phyloP scores from a whole-genome alignment of 495 filamentous ascomycete genomes.

The Viridothelium virens region DNA sequence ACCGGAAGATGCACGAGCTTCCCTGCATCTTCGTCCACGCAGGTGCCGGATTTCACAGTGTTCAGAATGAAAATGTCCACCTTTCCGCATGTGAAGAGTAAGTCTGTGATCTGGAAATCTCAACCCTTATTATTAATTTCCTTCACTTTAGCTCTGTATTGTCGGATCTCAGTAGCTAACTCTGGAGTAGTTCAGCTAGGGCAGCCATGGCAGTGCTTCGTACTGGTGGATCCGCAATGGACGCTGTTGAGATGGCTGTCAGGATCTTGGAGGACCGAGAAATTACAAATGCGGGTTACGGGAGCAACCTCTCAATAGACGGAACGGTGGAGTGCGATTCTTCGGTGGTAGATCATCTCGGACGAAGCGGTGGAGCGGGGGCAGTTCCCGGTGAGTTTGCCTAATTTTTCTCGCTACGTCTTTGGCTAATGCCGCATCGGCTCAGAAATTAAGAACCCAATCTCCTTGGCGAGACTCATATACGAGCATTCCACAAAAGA shows the following conservation, averaged over 20 bases:
- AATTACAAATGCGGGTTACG: slow-evolving; percentile 93
- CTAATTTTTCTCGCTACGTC: slow-evolving; percentile 4
- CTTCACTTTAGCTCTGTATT: background rate
- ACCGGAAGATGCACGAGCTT: slow-evolving; percentile 35
- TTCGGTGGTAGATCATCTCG: slow-evolving; percentile 79
- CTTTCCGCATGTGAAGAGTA: slow-evolving; percentile 81
- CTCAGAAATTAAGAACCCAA: slow-evolving; percentile 84
- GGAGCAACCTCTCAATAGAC: slow-evolving; percentile 87
- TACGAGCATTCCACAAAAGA: slow-evolving; percentile 64
- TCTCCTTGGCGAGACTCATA: slow-evolving; percentile 73
- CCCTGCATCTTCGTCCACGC: slow-evolving; percentile 90
- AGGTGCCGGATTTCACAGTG: slow-evolving; percentile 89
- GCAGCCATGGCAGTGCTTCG: slow-evolving; percentile 71
- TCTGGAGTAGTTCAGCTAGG: slow-evolving; percentile 58
- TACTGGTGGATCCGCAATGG: slow-evolving; percentile 68
- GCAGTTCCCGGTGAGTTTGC: slow-evolving; percentile 69
- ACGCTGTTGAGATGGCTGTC: slow-evolving; percentile 89
- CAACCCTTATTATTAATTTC: background rate
- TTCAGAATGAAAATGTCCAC: slow-evolving; percentile 72
- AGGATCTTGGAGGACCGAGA: slow-evolving; percentile 81
- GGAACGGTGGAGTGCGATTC: slow-evolving; percentile 92
- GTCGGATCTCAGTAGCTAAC: slow-evolving; percentile 11
- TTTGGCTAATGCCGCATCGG: slow-evolving; percentile 12
- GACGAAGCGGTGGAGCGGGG: slow-evolving; percentile 86
- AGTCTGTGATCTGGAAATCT: slow-evolving; percentile 31